These are phyloP conservation scores for Xylariaceae sp. DNA, from an alignment of 2,329 filamentous ascomycete species.

Conservation along the genomic window DNA sequence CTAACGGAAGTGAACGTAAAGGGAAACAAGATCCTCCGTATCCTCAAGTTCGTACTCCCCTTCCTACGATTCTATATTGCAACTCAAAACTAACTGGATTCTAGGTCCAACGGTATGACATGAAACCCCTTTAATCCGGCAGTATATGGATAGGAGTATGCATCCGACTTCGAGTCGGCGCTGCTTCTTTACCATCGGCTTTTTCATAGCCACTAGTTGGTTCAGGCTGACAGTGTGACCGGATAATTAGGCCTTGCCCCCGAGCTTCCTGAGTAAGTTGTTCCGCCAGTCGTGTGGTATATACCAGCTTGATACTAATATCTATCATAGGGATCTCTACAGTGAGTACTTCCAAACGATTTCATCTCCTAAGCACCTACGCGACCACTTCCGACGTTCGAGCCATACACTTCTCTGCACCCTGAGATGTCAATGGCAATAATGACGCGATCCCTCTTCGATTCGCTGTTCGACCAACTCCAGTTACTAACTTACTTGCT, in stretches of 20 bases:
- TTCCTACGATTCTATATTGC: background rate
- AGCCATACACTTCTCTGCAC: background rate
- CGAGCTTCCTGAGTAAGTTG: slow-evolving; percentile 72
- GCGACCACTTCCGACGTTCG: too few species aligned
- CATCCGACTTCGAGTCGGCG: slow-evolving; percentile 13
- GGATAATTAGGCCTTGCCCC: slow-evolving; percentile 84
- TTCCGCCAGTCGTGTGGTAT: background rate
- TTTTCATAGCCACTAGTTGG: slow-evolving; percentile 71
- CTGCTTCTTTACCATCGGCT: slow-evolving; percentile 14
- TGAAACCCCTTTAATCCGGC: slow-evolving; percentile 27
- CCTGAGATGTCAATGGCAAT: background rate
- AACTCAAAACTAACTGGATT: slow-evolving; percentile 2
- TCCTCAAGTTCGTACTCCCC: slow-evolving; percentile 68
- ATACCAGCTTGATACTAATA: slow-evolving; percentile 4
- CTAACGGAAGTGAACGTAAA: slow-evolving; percentile 33
- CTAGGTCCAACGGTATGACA: slow-evolving; percentile 67
- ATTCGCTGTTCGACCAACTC: background rate
- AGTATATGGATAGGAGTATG: slow-evolving; percentile 7
- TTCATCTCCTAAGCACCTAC: background rate
- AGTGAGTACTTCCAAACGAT: slow-evolving; percentile 37
- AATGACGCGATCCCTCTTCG: background rate
- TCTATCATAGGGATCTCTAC: slow-evolving; percentile 69
- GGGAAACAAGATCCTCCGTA: slow-evolving; percentile 99
- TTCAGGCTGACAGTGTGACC: slow-evolving; percentile 91
- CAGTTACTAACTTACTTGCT: slow-evolving; percentile 7